A percentile compares a stretch with the other conserved stretches of the same genome.
Evolutionary conservation across 306 rosid species (phyloP).

Genomic region (Cicer bijugum): DNA sequence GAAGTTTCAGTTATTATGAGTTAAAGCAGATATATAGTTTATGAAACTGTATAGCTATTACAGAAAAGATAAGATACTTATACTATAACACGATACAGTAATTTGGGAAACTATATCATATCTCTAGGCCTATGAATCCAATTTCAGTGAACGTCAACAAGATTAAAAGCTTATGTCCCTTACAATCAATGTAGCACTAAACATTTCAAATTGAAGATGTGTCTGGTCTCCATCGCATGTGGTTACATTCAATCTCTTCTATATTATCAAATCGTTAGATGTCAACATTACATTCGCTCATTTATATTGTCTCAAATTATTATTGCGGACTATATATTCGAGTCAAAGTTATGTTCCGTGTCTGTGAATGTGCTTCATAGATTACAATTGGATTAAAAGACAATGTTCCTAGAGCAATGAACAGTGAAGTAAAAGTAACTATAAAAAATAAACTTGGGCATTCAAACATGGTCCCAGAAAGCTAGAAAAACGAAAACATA

Average conservation of each 20-base stretch:
- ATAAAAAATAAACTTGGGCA: slow-evolving; percentile 6
- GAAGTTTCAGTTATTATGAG: not conserved
- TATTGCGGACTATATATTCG: too few relatives aligned
- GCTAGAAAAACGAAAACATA: not conserved
- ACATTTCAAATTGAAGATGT: too few relatives aligned
- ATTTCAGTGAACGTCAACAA: not conserved
- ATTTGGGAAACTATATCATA: not conserved
- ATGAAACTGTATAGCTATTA: not conserved
- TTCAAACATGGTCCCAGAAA: not conserved
- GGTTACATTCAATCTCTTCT: too few relatives aligned
- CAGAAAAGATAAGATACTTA: not conserved
- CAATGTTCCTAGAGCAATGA: not conserved
- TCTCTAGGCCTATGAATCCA: not conserved
- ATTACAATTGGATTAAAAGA: not conserved
- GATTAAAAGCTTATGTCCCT: not conserved
- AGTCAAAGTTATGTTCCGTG: too few relatives aligned
- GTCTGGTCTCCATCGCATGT: too few relatives aligned
- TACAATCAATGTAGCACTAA: too few relatives aligned
- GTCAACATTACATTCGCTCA: too few relatives aligned
- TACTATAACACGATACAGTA: not conserved
- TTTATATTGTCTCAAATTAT: too few relatives aligned
- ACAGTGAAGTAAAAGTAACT: not conserved
- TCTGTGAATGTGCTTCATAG: too few relatives aligned
- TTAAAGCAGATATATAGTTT: not conserved
- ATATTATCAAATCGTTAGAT: too few relatives aligned